These are phyloP conservation scores for Mrakiaceae sp. DNA, from an alignment of 1,284 basidiomycete species.

Conservation along the genomic window DNA sequence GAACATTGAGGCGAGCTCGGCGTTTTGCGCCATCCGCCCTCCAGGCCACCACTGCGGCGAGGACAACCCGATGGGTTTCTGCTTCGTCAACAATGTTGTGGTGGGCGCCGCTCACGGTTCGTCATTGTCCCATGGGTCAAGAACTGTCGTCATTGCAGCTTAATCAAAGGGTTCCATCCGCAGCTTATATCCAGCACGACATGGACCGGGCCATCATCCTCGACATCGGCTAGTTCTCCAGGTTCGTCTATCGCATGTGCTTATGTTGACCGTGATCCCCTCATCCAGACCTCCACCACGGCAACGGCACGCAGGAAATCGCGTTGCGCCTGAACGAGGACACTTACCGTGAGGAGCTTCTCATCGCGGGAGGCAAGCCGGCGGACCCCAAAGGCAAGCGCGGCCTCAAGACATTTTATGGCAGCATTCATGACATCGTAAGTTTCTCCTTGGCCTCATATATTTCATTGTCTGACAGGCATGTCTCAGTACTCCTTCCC, in stretches of 20 bases:
- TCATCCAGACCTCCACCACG: slow-evolving; percentile 26
- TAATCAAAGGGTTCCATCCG: too few species aligned
- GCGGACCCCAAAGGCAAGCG: slow-evolving; percentile 34
- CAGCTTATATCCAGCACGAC: slow-evolving; percentile 68
- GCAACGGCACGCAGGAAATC: slow-evolving; percentile 87
- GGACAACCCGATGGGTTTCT: slow-evolving; percentile 78
- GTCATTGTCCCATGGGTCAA: slow-evolving; percentile 9
- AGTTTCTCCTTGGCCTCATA: slow-evolving; percentile 5
- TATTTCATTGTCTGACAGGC: slow-evolving; percentile 14
- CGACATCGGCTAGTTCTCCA: slow-evolving; percentile 57
- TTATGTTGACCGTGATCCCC: not conserved
- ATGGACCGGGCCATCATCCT: slow-evolving; percentile 73
- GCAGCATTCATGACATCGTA: slow-evolving; percentile 78
- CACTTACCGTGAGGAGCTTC: slow-evolving; percentile 54
- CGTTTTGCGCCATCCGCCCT: slow-evolving; percentile 74
- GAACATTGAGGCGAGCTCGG: slow-evolving; percentile 29
- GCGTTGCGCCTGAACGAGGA: slow-evolving; percentile 87
- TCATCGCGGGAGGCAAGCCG: slow-evolving; percentile 37
- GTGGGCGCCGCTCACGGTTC: slow-evolving; percentile 80
- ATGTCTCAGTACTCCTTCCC: slow-evolving; percentile 55
- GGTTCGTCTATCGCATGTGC: not conserved
- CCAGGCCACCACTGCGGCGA: slow-evolving; percentile 89
- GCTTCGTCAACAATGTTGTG: slow-evolving; percentile 87
- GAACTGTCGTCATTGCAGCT: too few species aligned
- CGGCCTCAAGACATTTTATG: slow-evolving; percentile 68